Base-by-base conservation (phyloP, 208 protist species). In the Trypanosomatidae sp. region DNA sequence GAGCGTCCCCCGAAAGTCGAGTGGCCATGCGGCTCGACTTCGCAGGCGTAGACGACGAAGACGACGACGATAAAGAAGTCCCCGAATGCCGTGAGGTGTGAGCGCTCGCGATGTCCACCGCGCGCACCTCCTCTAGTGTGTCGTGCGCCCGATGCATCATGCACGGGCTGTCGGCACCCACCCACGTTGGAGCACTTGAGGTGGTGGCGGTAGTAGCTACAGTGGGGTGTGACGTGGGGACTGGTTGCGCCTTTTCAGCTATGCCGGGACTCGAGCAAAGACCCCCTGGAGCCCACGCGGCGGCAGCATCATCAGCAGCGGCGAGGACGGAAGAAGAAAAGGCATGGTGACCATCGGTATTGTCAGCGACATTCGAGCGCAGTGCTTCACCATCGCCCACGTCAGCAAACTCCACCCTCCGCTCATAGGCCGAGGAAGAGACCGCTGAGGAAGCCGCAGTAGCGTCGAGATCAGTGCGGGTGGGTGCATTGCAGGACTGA, bases 21-120 rank as follows among this genome's bases (percentile, higher is more conserved):
- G 53, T 76, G 25, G 71, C 53, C 43, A 52, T 62, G 19, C 71
- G 62, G 25, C 71, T 52, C 7, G 64, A 43, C 50, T 55, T 41
- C 6, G 71, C 64, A 10, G 33, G 17, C 33, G 36, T 22, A 13
- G 50, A 62, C 19, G 49, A 60, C 41, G 69, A 55, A 10, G 70
- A n/a, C 39, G 53, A 60, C 28, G 70, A n/a, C 39, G 53, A 60
- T 19, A 56, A 41, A 44, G 59, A 44, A 4, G 13, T 9, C 10
- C 33, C 8, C 39, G 59, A 65, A 25, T 15, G 30, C 43, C 59
- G 59, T 28, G 59, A 10, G 10, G 25, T 59, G 25, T 1, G 25
- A 2, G 53, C 53, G 1, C 9, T 59, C 22, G 12, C 25, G 7
- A 25, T 36, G 12, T 33, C 53, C 25, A 17, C 53, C 25, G 53